Evolutionary conservation across 1,139 yeast genomes (phyloP).

Genomic region (Arxiozyma slooffiae): DNA sequence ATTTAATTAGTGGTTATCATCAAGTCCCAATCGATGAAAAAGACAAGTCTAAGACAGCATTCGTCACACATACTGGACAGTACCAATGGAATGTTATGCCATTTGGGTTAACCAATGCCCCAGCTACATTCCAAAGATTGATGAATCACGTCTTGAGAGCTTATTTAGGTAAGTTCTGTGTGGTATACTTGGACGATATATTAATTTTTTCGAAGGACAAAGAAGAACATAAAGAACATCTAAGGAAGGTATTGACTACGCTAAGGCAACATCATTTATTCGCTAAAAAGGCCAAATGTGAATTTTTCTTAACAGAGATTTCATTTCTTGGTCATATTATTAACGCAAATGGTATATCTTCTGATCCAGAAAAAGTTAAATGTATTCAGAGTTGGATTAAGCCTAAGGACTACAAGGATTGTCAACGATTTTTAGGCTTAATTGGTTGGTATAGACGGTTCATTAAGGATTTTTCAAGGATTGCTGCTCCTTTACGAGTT

Average conservation of each 20-base stretch:
- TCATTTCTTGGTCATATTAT: neutral
- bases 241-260: neutral
- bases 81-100: conserved; percentile 8
- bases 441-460: conserved; percentile 1
- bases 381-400: neutral
- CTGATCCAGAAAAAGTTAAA: conserved; percentile 1
- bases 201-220: no score
- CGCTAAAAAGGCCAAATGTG: conserved; percentile 1
- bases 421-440: conserved; percentile 1
- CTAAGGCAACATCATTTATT: neutral
- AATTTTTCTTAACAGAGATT: neutral
- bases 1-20: conserved; percentile 5
- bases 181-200: no score
- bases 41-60: conserved; percentile 6
- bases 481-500: neutral
- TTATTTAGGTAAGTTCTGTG: neutral
- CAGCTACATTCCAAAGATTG: conserved; percentile 5
- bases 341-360: neutral
- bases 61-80: conserved; percentile 4
- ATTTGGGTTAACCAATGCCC: conserved; percentile 7
- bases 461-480: neutral
- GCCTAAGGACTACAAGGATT: neutral
- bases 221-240: neutral
- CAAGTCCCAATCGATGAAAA: conserved; percentile 2
- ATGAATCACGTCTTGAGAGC: conserved; percentile 1